Evolutionary conservation across 225 moss, liverwort and hornwort genomes (phyloP).

Genomic region (Asterella californica): DNA sequence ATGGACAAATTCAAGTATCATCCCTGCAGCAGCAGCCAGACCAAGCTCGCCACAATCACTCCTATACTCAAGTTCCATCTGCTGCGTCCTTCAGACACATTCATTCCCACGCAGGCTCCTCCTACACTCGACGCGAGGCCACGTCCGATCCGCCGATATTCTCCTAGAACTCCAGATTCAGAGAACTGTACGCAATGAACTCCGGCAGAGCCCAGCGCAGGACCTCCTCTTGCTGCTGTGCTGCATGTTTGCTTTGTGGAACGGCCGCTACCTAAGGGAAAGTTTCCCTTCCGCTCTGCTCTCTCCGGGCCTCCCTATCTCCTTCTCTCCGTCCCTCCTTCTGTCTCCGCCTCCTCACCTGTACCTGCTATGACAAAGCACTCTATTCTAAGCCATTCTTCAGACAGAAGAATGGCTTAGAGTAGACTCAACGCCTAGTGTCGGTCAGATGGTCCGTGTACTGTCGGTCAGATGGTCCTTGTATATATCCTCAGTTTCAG

Average conservation of each 20-base stretch:
- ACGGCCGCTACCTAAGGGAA: constrained; percentile 5
- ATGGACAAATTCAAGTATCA: background rate
- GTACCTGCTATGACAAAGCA: no score
- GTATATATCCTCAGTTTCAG: background rate
- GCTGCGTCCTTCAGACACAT: background rate
- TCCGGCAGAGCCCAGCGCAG: background rate
- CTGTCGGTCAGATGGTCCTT: background rate
- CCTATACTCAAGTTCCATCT: background rate
- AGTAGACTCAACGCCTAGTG: background rate
- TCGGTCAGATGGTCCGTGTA: background rate
- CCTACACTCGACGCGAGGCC: background rate
- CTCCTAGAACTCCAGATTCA: background rate
- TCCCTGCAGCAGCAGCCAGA: background rate
- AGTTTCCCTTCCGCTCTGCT: background rate
- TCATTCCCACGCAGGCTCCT: background rate
- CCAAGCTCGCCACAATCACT: constrained; percentile 2
- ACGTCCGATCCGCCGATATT: background rate
- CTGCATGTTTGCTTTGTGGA: background rate
- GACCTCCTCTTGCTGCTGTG: background rate
- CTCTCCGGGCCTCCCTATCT: background rate
- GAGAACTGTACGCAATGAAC: background rate
- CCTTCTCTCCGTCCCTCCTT: no score
- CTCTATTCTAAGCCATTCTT: background rate
- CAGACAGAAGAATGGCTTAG: background rate
- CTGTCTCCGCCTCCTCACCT: no score